A percentile compares a stretch with the other conserved stretches of the same genome.
Conservation (phyloP, 495 filamentous ascomycete species). For the Hyaloscypha finlandica region DNA sequence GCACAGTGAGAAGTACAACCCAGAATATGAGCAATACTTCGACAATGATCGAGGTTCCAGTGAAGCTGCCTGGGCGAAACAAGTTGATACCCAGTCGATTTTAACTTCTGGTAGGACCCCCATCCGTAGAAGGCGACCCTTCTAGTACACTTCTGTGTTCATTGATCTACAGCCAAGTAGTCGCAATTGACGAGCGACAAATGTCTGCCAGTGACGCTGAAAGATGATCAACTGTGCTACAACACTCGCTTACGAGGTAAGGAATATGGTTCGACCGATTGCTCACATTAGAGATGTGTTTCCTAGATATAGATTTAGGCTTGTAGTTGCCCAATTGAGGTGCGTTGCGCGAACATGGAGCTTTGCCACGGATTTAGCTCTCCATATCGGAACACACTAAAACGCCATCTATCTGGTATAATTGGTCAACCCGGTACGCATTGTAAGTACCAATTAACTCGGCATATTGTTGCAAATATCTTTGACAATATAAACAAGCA, state of each 20-base stretch:
- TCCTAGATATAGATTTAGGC: not conserved
- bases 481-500: not conserved
- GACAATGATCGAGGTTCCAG: not conserved
- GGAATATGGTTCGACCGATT: not conserved
- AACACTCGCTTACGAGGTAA: not conserved
- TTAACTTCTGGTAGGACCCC: not conserved
- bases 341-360: not conserved
- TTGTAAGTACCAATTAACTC: not conserved
- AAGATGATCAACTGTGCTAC: not conserved
- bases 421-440: not conserved
- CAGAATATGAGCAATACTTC: not conserved
- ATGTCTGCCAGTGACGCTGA: not conserved
- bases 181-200: not conserved
- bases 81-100: not conserved
- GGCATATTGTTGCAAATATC: not conserved
- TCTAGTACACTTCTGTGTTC: not conserved
- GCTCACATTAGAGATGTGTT: not conserved
- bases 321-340: not conserved
- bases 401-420: not conserved
- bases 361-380: not conserved
- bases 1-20: not conserved
- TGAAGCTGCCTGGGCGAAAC: not conserved
- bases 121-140: not conserved
- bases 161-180: not conserved
- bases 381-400: not conserved